Base-by-base conservation (phyloP, 108 stramenopile genomes). In the Skeletonema marinoi region DNA sequence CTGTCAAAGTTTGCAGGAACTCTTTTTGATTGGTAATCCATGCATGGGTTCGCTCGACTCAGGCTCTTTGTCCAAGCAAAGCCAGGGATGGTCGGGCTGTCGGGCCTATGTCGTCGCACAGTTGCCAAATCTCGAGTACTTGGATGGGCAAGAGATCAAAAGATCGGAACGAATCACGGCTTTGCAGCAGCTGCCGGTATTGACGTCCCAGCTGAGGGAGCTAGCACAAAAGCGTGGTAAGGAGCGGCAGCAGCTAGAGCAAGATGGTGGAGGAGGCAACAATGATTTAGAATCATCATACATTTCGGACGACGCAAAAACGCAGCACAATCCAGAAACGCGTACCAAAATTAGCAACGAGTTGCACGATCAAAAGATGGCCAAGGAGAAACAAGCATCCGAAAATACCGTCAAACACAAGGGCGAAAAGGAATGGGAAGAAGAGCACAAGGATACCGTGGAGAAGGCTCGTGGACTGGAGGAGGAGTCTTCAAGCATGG, bases 1-100 rank as follows among this genome's bases (percentile, higher is more conserved):
- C 6, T 84, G 83, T 64, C 12, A 13, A 16, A 78, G 79, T 48
- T 67, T 97, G 60, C 65, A 72, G 64, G 96, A 97, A 32, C 78
- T 97, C 39, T 95, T 87, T 69, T 60, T 97, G 68, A 82, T 94
- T 69, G 96, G 96, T 11, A 97, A 97, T 82, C 96, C 96, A 19
- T 87, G 86, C 54, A 88, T 92, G 89, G 83, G 50, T 14, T 19
- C 19, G 19, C 19, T 51, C 6, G 11, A 50, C 12, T 41, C 39
- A 41, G 41, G 12, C 12, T 11, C 13, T 13, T 3, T 1, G 14
- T 19, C 50, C 0, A 17, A 71, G 9, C 39, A 77, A 48, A 13
- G 31, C 38, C 19, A 36, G 39, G 77, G 87, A 58, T 90, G 88
- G 93, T 64, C 67, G 13, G 85, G 80, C 0, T 90, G 86, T 65